Base-by-base conservation (phyloP, 306 rosid species). In the Alnus glutinosa region DNA sequence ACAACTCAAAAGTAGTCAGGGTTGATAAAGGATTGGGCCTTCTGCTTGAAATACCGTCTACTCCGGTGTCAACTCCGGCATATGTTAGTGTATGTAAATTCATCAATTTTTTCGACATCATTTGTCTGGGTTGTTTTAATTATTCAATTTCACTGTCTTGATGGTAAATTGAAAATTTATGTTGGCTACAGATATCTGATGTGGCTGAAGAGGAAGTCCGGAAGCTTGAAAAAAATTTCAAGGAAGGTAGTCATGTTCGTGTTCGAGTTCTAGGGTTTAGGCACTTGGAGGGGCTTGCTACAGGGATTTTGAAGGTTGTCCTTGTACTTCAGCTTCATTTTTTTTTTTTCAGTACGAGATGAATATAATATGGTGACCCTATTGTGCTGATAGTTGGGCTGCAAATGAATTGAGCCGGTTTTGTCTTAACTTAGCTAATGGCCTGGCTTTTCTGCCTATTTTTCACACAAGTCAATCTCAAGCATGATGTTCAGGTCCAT, bases 251-350 rank as follows among this genome's bases (percentile, higher is more conserved):
- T 86, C 84, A 9, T 52, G 90, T 89, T 71, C 92, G 98, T 63
- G 97, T 91, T 80, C 90, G 98, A 49, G 85, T 92, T 82, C 96
- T 92, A 74, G 98, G 96, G 80, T 89, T 91, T 74, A 90, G 92
- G 88, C 91, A 88, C 79, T 89, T 95, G 87, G 98, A 95, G 85
- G 98, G 98, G 59, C 88, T 95, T 84, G 97, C 98, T 16, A 91
- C 90, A 9, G 98, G 99, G 78, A 88, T 79, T 78, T 87, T 91
- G 88, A 95, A 95, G 97, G 98, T 94, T 74, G 71, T 76, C 71
- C 48, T 68, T 75, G 7, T 75, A 13, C 62, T 77, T 64, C 54
- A 42, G 14, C 70, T 16, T 69, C 14, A 77, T 55, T 16, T 73
- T 16, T 73, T 70, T 66, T 70, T 42, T 39, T n/a, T n/a, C n/a